These are phyloP conservation scores for Aspergillus nanangensis DNA, from an alignment of 495 filamentous ascomycete species.

Conservation along the genomic window DNA sequence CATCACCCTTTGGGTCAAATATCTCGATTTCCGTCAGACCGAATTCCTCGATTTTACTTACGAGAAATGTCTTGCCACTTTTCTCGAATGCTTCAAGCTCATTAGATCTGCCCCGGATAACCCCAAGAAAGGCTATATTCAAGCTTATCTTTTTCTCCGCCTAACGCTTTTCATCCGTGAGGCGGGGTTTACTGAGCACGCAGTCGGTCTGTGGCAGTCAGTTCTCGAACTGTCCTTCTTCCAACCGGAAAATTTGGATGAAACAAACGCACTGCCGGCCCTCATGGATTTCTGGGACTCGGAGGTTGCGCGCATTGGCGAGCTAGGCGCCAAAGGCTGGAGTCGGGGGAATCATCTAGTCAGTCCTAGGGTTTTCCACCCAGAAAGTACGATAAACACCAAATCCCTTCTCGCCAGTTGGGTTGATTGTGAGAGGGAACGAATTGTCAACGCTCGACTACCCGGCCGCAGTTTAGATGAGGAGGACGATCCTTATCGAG, in stretches of 20 bases:
- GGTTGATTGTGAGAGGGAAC: conserved; percentile 54
- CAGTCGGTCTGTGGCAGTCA: conserved; percentile 79
- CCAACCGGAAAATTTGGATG: conserved; percentile 29
- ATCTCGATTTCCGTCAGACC: conserved; percentile 72
- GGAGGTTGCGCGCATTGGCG: conserved; percentile 76
- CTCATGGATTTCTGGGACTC: conserved; percentile 83
- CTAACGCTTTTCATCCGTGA: conserved; percentile 70
- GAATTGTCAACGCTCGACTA: conserved; percentile 40
- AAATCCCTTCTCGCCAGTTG: conserved; percentile 52
- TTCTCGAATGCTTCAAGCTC: conserved; percentile 53
- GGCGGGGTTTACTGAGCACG: conserved; percentile 74
- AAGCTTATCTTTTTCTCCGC: conserved; percentile 71
- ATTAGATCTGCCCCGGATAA: conserved; percentile 22
- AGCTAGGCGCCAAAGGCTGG: conserved; percentile 70
- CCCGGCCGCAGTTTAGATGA: conserved; percentile 65
- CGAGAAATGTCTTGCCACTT: conserved; percentile 54
- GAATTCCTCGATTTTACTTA: conserved; percentile 64
- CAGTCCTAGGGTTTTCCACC: conserved; percentile 14
- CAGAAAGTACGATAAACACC: conserved; percentile 6
- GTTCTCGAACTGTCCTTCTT: conserved; percentile 71
- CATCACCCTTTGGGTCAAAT: conserved; percentile 65
- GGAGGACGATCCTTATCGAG: conserved; percentile 73
- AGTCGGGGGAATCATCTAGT: too few species aligned
- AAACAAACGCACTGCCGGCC: conserved; percentile 22
- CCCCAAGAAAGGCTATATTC: conserved; percentile 36